phyloP scores from a whole-genome alignment of 805 yeast genomes.

The Scheffersomyces amazonensis region DNA sequence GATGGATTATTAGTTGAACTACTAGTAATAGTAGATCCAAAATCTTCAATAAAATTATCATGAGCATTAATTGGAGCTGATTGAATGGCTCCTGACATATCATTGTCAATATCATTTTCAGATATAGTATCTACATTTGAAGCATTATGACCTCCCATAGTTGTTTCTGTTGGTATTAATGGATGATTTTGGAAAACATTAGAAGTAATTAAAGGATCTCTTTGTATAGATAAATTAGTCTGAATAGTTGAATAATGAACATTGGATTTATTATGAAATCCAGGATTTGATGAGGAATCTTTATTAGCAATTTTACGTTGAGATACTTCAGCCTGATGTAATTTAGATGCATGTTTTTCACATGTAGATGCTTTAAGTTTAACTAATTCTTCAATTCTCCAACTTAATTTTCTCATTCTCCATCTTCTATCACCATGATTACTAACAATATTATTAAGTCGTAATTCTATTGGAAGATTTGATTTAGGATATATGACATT shows the following conservation, averaged over 20 bases:
- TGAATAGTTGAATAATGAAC: slow-evolving; percentile 28
- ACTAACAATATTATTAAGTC: slow-evolving; percentile 65
- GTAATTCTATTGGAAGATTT: slow-evolving; percentile 76
- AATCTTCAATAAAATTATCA: slow-evolving; percentile 26
- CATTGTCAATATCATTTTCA: slow-evolving; percentile 8
- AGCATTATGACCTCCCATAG: neutral
- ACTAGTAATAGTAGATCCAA: slow-evolving; percentile 8
- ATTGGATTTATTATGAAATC: slow-evolving; percentile 9
- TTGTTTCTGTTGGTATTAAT: neutral
- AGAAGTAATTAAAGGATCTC: slow-evolving; percentile 3
- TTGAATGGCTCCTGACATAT: slow-evolving; percentile 14
- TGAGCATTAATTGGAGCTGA: slow-evolving; percentile 20
- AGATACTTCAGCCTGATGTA: slow-evolving; percentile 34
- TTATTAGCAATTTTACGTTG: slow-evolving; percentile 1
- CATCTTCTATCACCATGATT: slow-evolving; percentile 63
- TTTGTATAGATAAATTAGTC: slow-evolving; percentile 15
- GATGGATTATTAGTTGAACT: neutral
- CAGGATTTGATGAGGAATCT: slow-evolving; percentile 1
- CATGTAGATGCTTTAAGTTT: slow-evolving; percentile 62
- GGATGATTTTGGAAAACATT: neutral
- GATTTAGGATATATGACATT: slow-evolving; percentile 88
- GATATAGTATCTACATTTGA: slow-evolving; percentile 10
- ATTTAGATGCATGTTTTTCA: slow-evolving; percentile 50
- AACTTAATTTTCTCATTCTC: slow-evolving; percentile 85
- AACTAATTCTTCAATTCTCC: slow-evolving; percentile 87